Evolutionary conservation across 2,329 filamentous ascomycete species (phyloP).

Genomic region (Bipolaris cookei): DNA sequence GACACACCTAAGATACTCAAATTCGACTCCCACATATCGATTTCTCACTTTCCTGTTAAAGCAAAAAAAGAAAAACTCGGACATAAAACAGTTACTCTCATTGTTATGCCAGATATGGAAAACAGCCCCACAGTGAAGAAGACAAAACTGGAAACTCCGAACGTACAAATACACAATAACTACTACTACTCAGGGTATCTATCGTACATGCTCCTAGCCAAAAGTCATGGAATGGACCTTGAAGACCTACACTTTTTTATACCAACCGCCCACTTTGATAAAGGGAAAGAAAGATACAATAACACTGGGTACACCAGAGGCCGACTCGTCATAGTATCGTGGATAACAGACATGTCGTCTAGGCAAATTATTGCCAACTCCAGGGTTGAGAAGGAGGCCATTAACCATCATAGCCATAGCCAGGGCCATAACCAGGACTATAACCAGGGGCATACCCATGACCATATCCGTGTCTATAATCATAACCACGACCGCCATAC

Average conservation of each 20-base stretch:
- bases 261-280: background rate
- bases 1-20: too few relatives aligned
- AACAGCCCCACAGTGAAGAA: background rate
- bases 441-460: too few relatives aligned
- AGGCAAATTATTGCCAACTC: background rate
- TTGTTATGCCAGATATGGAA: too few relatives aligned
- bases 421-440: too few relatives aligned
- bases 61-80: too few relatives aligned
- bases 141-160: background rate
- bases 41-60: too few relatives aligned
- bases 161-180: background rate
- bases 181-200: background rate
- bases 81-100: too few relatives aligned
- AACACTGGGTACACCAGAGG: background rate
- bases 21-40: too few relatives aligned
- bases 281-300: background rate
- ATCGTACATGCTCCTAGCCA: background rate
- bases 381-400: background rate
- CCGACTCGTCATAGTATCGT: background rate
- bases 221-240: too few relatives aligned
- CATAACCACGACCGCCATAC: background rate
- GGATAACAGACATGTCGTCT: background rate
- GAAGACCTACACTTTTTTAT: background rate
- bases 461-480: background rate
- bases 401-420: background rate